phyloP scores from a whole-genome alignment of 2,329 filamentous ascomycete genomes.

The Plenodomus tracheiphilus region DNA sequence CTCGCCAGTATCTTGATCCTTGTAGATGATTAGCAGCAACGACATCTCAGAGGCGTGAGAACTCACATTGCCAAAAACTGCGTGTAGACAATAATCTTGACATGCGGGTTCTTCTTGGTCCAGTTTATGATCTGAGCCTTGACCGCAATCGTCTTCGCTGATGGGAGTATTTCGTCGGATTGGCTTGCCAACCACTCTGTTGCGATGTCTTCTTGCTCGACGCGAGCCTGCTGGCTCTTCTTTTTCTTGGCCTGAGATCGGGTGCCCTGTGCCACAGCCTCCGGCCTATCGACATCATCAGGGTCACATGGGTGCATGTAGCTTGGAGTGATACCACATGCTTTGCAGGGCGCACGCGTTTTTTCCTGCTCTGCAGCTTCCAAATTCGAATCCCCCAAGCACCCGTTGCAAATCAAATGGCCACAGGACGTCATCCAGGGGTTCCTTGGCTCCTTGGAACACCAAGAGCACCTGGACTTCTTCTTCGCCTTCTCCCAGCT shows the following conservation, averaged over 20 bases:
- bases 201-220: conserved; percentile 32
- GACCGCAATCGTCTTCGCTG: conserved; percentile 51
- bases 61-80: conserved; percentile 58
- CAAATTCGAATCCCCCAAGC: conserved; percentile 45
- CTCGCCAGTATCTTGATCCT: conserved; percentile 54
- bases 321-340: conserved; percentile 38
- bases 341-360: conserved; percentile 27
- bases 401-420: conserved; percentile 60
- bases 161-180: conserved; percentile 46
- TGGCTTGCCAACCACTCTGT: conserved; percentile 45
- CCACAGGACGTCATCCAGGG: conserved; percentile 56
- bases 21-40: too few species aligned
- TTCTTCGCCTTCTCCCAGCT: conserved; percentile 47
- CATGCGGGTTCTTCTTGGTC: conserved; percentile 48
- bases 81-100: conserved; percentile 64
- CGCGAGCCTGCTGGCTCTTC: conserved; percentile 11
- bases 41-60: too few species aligned
- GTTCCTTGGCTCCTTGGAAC: conserved; percentile 43
- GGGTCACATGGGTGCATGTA: conserved; percentile 24
- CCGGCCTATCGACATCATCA: conserved; percentile 15
- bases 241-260: conserved; percentile 20
- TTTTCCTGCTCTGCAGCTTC: conserved; percentile 25
- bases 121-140: conserved; percentile 53
- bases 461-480: conserved; percentile 50
- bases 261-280: conserved; percentile 13